Evolutionary conservation across 2,329 filamentous ascomycete genomes (phyloP).

Genomic region (Penicillium sp.): DNA sequence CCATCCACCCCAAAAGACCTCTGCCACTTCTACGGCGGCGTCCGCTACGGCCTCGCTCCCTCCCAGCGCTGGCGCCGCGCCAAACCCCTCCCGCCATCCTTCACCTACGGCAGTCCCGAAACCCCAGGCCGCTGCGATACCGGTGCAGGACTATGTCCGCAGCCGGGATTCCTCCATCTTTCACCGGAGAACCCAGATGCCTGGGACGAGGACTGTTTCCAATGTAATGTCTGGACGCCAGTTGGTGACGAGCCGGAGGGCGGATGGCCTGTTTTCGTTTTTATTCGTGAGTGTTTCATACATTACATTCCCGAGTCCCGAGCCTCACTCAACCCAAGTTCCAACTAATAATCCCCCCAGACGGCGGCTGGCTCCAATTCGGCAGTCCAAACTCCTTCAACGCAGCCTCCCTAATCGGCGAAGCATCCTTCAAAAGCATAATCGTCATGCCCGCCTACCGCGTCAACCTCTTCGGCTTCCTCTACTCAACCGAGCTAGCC

Average conservation of each 20-base stretch:
- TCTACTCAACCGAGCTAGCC: slow-evolving; percentile 49
- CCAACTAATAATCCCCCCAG: too few species aligned
- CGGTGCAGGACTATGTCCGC: slow-evolving; percentile 47
- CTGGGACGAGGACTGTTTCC: slow-evolving; percentile 53
- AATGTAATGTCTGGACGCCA: slow-evolving; percentile 56
- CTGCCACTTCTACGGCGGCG: slow-evolving; percentile 53
- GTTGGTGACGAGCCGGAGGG: slow-evolving; percentile 41
- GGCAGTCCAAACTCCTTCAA: slow-evolving; percentile 50
- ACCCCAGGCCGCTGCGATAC: slow-evolving; percentile 48
- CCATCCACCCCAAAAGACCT: slow-evolving; percentile 28
- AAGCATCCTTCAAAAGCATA: slow-evolving; percentile 50
- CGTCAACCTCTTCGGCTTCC: slow-evolving; percentile 55
- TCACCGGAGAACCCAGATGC: slow-evolving; percentile 31
- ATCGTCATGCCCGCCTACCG: slow-evolving; percentile 56
- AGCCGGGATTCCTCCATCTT: slow-evolving; percentile 40
- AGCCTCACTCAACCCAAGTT: too few species aligned
- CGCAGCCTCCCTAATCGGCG: slow-evolving; percentile 46
- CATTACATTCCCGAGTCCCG: too few species aligned
- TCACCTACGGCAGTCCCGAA: slow-evolving; percentile 50
- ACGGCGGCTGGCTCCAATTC: slow-evolving; percentile 57
- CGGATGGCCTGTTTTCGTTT: slow-evolving; percentile 58
- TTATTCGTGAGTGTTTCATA: slow-evolving; percentile 47
- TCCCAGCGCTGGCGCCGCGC: slow-evolving; percentile 50
- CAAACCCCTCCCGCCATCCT: slow-evolving; percentile 46
- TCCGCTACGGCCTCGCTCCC: slow-evolving; percentile 55